These are phyloP conservation scores for Picochlorum costavermella DNA, from an alignment of 139 green algal species.

Conservation along the genomic window DNA sequence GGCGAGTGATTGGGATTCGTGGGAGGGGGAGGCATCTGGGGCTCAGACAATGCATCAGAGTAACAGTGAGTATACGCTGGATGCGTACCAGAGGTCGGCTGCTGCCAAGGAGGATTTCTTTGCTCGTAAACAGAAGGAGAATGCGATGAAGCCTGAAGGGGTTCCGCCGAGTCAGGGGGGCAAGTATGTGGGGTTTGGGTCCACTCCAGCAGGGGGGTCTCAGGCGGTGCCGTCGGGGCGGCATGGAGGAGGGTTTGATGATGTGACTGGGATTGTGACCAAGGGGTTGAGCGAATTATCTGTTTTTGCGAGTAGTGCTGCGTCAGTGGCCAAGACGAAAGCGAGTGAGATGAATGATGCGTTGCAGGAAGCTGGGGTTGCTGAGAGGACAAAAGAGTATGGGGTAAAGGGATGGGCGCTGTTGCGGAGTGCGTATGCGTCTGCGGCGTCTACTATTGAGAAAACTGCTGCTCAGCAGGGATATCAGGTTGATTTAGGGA, in stretches of 20 bases:
- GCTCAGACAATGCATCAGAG: not conserved
- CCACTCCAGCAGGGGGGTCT: slow-evolving; percentile 18
- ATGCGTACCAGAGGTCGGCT: slow-evolving; percentile 63
- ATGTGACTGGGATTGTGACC: slow-evolving; percentile 40
- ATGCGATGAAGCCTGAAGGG: slow-evolving; percentile 66
- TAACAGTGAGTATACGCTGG: slow-evolving; percentile 48
- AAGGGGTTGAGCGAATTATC: slow-evolving; percentile 44
- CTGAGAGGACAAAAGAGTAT: slow-evolving; percentile 39
- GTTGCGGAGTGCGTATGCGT: slow-evolving; percentile 36
- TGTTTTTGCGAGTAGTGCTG: slow-evolving; percentile 19
- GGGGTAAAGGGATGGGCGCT: slow-evolving; percentile 37
- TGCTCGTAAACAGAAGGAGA: slow-evolving; percentile 70
- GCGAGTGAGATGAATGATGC: slow-evolving; percentile 2
- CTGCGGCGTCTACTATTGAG: slow-evolving; percentile 32
- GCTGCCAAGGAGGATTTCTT: slow-evolving; percentile 90
- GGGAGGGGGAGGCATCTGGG: slow-evolving; percentile 25
- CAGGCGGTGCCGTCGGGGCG: not conserved
- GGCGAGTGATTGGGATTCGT: slow-evolving; percentile 62
- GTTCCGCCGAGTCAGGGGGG: slow-evolving; percentile 83
- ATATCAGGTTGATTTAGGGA: slow-evolving; percentile 42
- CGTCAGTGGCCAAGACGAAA: slow-evolving; percentile 4
- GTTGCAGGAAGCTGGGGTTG: slow-evolving; percentile 16
- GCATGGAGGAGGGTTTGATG: slow-evolving; percentile 8
- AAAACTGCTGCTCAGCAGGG: slow-evolving; percentile 32
- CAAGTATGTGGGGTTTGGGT: slow-evolving; percentile 98